These are phyloP conservation scores for Neurospora sp. DNA, from an alignment of 2,329 filamentous ascomycete species.

Conservation along the genomic window DNA sequence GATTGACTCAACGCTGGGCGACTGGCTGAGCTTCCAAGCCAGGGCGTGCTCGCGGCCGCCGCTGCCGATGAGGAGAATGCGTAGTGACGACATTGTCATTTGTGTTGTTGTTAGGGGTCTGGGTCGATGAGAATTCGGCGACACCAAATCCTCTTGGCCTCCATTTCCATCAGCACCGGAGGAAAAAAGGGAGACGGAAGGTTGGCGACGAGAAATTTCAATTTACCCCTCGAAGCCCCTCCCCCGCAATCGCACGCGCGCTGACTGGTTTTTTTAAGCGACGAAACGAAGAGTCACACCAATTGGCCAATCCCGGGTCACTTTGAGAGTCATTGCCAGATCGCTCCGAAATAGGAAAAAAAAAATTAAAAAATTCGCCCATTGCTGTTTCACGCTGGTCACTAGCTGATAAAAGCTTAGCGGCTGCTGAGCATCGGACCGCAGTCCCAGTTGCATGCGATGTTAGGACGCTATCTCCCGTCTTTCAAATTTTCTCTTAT, in stretches of 20 bases:
- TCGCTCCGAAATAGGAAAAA: constrained; percentile 5
- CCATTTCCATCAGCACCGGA: constrained; percentile 2
- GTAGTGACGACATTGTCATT: constrained; percentile 31
- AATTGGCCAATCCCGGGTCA: constrained; percentile 12
- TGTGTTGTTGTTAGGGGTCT: constrained; percentile 1
- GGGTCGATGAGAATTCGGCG: neutral
- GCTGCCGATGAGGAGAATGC: constrained; percentile 81
- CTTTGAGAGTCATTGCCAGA: neutral
- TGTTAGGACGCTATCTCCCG: neutral
- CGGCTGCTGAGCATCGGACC: neutral
- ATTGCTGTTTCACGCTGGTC: neutral
- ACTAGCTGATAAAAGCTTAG: neutral
- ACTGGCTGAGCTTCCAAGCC: constrained; percentile 88
- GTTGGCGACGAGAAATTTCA: constrained; percentile 4
- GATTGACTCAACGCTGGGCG: constrained; percentile 67
- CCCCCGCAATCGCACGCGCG: constrained; percentile 14
- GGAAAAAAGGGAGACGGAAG: constrained; percentile 7
- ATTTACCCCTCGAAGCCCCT: constrained; percentile 10
- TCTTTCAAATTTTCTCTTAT: neutral
- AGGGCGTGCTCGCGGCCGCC: constrained; percentile 91
- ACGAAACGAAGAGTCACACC: neutral
- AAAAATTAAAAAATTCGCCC: neutral
- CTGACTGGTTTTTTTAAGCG: neutral
- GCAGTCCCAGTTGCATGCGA: neutral
- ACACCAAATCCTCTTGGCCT: constrained; percentile 2